Percentiles rank a stretch among this genome's conserved stretches.
Evolutionary conservation across 305 asterid species (phyloP).

Genomic region (Rubia balearica): DNA sequence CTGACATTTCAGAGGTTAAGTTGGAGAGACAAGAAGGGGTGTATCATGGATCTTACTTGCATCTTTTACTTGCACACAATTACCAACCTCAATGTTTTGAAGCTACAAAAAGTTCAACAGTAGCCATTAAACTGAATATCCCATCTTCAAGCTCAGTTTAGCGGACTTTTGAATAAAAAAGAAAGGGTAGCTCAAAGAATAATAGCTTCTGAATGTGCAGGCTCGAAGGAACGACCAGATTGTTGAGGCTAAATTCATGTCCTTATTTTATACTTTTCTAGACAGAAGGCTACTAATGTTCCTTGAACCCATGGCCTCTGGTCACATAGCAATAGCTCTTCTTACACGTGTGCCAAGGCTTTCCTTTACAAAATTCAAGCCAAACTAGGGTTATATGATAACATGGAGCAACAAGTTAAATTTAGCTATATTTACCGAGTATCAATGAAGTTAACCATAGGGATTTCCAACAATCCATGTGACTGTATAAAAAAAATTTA

Average conservation of each 20-base stretch:
- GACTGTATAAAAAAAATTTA: not conserved
- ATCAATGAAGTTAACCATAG: not conserved
- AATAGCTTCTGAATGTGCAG: not conserved
- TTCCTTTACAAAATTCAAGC: not conserved
- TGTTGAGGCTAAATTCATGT: not conserved
- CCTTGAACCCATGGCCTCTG: not conserved
- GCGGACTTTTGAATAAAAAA: not conserved
- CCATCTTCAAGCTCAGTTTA: not conserved
- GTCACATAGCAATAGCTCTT: not conserved
- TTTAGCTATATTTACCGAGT: no score
- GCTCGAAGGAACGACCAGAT: not conserved
- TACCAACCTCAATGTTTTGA: not conserved
- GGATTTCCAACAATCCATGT: constrained; percentile 7
- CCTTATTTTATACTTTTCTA: not conserved
- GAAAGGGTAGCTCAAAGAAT: not conserved
- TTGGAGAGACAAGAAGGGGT: not conserved
- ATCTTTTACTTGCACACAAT: not conserved
- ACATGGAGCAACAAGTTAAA: not conserved
- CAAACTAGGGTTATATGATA: not conserved
- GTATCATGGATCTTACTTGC: not conserved
- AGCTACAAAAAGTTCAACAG: not conserved
- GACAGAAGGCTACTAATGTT: not conserved
- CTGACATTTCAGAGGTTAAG: not conserved
- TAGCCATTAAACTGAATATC: not conserved
- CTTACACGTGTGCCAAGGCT: not conserved